phyloP scores from a whole-genome alignment of 495 filamentous ascomycete genomes.

The Chlorociboria aeruginascens region DNA sequence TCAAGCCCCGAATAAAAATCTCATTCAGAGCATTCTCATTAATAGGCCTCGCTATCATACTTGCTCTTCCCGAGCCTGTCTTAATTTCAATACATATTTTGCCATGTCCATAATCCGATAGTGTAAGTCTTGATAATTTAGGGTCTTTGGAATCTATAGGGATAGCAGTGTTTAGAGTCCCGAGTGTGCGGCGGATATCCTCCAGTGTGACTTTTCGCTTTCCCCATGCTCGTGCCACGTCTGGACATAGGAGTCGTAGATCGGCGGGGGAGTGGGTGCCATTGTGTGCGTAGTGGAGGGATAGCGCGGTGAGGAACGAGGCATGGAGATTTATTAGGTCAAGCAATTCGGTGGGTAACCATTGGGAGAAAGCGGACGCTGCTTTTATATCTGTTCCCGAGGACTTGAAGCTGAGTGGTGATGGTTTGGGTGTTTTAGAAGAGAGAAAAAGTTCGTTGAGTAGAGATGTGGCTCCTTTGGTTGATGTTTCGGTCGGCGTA shows the following conservation, averaged over 20 bases:
- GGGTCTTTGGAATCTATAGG: conserved; percentile 2
- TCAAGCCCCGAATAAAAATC: conserved; percentile 38
- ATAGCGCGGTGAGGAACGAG: conserved; percentile 45
- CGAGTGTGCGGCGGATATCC: conserved; percentile 47
- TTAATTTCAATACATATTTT: conserved; percentile 35
- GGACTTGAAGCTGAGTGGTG: conserved; percentile 1
- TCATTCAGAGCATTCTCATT: conserved; percentile 43
- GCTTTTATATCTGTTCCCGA: conserved; percentile 4
- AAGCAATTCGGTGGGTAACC: conserved; percentile 39
- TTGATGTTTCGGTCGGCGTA: conserved; percentile 11
- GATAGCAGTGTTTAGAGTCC: conserved; percentile 29
- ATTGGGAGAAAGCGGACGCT: not conserved
- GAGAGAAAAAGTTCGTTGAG: conserved; percentile 16
- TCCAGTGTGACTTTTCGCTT: conserved; percentile 42
- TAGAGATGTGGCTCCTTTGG: conserved; percentile 16
- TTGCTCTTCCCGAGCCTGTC: conserved; percentile 1
- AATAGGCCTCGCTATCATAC: conserved; percentile 34
- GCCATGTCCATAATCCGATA: conserved; percentile 48
- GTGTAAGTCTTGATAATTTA: conserved; percentile 24
- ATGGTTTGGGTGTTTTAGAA: conserved; percentile 7
- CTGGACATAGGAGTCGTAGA: conserved; percentile 39
- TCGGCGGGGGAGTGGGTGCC: conserved; percentile 46
- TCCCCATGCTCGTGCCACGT: conserved; percentile 47
- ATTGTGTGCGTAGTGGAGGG: conserved; percentile 52
- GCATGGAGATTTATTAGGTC: conserved; percentile 43